Conservation (phyloP, 2,329 filamentous ascomycete species). For the Ophiostoma fasciatum region DNA sequence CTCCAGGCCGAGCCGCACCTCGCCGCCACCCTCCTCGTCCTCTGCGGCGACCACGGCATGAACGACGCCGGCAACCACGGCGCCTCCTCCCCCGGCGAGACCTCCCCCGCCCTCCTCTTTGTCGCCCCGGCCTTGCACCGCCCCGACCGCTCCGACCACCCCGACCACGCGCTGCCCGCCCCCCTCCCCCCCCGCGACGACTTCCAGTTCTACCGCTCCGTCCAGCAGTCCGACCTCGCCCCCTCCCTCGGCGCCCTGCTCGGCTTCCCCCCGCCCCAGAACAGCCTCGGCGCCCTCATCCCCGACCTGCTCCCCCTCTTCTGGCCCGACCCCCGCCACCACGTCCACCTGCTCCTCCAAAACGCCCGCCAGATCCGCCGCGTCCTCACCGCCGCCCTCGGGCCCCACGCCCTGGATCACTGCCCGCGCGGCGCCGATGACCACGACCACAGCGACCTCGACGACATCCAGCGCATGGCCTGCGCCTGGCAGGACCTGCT, state of each 20-base stretch:
- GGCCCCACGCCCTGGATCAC: slow-evolving; percentile 30
- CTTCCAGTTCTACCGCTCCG: slow-evolving; percentile 67
- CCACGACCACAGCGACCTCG: slow-evolving; percentile 29
- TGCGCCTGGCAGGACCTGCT: slow-evolving; percentile 49
- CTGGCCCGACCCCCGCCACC: slow-evolving; percentile 51
- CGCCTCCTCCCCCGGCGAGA: slow-evolving; percentile 85
- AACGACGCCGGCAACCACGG: slow-evolving; percentile 97
- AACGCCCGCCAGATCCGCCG: slow-evolving; percentile 72
- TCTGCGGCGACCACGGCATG: slow-evolving; percentile 98
- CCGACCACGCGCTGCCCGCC: not conserved
- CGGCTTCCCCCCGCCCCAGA: slow-evolving; percentile 75
- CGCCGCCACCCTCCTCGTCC: slow-evolving; percentile 61
- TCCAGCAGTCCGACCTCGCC: slow-evolving; percentile 92
- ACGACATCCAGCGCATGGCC: slow-evolving; percentile 46
- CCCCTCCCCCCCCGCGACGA: slow-evolving; percentile 42
- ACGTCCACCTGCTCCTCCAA: slow-evolving; percentile 52
- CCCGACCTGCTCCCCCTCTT: slow-evolving; percentile 68
- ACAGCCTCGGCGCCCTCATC: slow-evolving; percentile 81
- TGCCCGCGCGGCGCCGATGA: no score
- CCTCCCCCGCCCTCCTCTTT: slow-evolving; percentile 82
- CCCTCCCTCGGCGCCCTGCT: slow-evolving; percentile 78
- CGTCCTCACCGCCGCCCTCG: slow-evolving; percentile 62
- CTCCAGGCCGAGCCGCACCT: slow-evolving; percentile 60
- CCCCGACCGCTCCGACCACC: slow-evolving; percentile 12
- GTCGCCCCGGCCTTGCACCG: slow-evolving; percentile 62